Percentiles rank a stretch among this genome's conserved stretches.
These are phyloP conservation scores for Fusarium sarcochroum DNA, from an alignment of 2,329 filamentous ascomycete species.

Conservation along the genomic window DNA sequence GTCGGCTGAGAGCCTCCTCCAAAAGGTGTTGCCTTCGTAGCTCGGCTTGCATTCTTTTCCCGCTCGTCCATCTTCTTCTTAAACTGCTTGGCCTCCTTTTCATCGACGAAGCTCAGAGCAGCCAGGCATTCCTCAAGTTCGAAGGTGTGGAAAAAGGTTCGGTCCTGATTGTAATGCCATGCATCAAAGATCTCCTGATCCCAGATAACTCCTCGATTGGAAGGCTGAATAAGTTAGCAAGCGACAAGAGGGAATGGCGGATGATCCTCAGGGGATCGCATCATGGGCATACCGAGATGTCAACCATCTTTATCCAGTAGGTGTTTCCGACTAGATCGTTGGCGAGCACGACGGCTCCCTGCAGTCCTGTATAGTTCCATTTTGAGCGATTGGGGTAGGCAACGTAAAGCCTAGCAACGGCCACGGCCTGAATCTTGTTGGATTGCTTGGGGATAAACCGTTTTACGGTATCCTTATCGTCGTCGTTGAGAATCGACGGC, in stretches of 20 bases:
- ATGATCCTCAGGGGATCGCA: constrained; percentile 16
- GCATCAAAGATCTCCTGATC: constrained; percentile 98
- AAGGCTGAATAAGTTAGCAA: constrained; percentile 65
- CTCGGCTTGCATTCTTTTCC: constrained; percentile 95
- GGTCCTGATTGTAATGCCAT: constrained; percentile 95
- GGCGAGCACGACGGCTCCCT: constrained; percentile 90
- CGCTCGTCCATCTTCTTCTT: constrained; percentile 97
- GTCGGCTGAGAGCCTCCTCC: constrained; percentile 62
- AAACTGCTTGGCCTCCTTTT: constrained; percentile 97
- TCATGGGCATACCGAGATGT: constrained; percentile 79
- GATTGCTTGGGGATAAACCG: constrained; percentile 91
- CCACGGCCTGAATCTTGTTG: constrained; percentile 98
- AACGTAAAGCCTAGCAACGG: constrained; percentile 92
- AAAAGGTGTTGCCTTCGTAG: constrained; percentile 84
- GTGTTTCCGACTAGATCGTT: constrained; percentile 96
- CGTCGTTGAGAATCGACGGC: constrained; percentile 83
- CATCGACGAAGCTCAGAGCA: constrained; percentile 91
- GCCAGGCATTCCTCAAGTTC: constrained; percentile 94
- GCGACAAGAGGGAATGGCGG: constrained; percentile 18
- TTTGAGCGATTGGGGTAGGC: constrained; percentile 85
- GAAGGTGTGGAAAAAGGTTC: constrained; percentile 97
- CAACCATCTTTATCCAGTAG: constrained; percentile 97
- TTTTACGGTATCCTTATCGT: constrained; percentile 97
- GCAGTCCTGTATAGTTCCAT: constrained; percentile 96
- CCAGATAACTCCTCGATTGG: constrained; percentile 90